Evolutionary conservation across 2,329 filamentous ascomycete genomes (phyloP), one percentile per base, ranked within the genome.

Genomic region (Xylariaceae sp.): DNA sequence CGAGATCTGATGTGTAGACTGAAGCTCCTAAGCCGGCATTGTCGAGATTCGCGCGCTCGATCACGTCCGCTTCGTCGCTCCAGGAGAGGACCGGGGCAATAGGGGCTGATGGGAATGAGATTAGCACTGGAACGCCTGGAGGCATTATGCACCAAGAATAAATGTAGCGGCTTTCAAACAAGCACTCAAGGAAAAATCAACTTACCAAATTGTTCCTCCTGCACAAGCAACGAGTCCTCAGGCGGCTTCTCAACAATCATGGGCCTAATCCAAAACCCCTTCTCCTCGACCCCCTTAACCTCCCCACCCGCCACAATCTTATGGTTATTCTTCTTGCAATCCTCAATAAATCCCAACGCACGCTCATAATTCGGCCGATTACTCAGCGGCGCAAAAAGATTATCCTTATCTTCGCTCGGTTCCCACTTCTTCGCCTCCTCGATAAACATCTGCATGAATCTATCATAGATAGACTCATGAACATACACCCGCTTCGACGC

Each of bases 31-130:
- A 90, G 59, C 95, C 81, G 10, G 80, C 75, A 66, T 90, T 94
- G 78, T 99, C 97, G 77, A 92, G 96, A 69, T 95, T 95, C 47
- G 90, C 81, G 4, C 80, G 73, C 1, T 62, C 61, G 30, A 86
- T 67, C 0, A 83, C 79, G 15, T 85, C 81, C 5, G 75, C 75
- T 52, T 87, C 83, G 27, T 77, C 72, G 0, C 70, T 69, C 82
- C 82, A 88, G 17, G 74, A 76, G 48, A 86, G 60, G 7, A 86
- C 67, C 0, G 84, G 83, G 1, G 87, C 72, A 31, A 88, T 81
- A 0, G 85, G 85, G 0, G 77, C 75, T 75, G 31, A 15, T 17
- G 4, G 18, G 18, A 3, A 38, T 33, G 14, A 30, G 39, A 30
- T 15, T 31, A 30, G 11, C 2, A 27, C 18, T 40, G 18, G 38